phyloP scores from a whole-genome alignment of 2,329 filamentous ascomycete species.

The Podosphaera leucotricha region DNA sequence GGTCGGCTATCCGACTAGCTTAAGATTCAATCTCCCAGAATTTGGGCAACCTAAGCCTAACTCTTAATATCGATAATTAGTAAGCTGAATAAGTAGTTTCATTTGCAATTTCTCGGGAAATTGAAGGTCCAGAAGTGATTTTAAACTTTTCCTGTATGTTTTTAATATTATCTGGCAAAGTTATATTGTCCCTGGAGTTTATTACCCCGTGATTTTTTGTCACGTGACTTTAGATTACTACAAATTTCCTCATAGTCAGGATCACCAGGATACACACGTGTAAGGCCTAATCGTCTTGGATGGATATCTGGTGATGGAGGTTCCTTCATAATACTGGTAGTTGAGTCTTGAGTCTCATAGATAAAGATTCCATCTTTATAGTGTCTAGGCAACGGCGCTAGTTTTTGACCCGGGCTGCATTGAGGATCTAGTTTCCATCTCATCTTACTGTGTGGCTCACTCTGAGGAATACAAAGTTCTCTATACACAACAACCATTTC shows the following conservation, averaged over 20 bases:
- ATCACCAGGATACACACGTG: slow-evolving; percentile 29
- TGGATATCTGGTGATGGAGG: slow-evolving; percentile 29
- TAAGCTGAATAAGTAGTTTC: too few species aligned
- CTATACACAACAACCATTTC: slow-evolving; percentile 33
- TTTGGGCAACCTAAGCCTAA: too few species aligned
- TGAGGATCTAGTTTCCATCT: slow-evolving; percentile 39
- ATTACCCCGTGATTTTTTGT: not conserved
- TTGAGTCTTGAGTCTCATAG: slow-evolving; percentile 25
- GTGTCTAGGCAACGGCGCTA: slow-evolving; percentile 32
- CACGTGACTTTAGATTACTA: slow-evolving; percentile 29
- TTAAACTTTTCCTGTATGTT: too few species aligned
- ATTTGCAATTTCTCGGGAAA: too few species aligned
- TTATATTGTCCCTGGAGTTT: too few species aligned
- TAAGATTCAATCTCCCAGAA: too few species aligned
- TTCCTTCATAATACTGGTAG: slow-evolving; percentile 22
- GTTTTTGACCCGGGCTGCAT: slow-evolving; percentile 25
- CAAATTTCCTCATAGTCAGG: slow-evolving; percentile 32
- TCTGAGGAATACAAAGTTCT: slow-evolving; percentile 18
- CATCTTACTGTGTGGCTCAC: slow-evolving; percentile 11
- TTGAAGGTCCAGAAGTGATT: too few species aligned
- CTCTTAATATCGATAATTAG: too few species aligned
- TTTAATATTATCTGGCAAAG: too few species aligned
- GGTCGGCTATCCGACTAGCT: too few species aligned
- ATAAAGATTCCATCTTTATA: slow-evolving; percentile 32
- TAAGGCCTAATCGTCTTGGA: slow-evolving; percentile 27